These are phyloP conservation scores for Aspergillus texensis DNA, from an alignment of 2,329 filamentous ascomycete genomes.

Conservation along the genomic window DNA sequence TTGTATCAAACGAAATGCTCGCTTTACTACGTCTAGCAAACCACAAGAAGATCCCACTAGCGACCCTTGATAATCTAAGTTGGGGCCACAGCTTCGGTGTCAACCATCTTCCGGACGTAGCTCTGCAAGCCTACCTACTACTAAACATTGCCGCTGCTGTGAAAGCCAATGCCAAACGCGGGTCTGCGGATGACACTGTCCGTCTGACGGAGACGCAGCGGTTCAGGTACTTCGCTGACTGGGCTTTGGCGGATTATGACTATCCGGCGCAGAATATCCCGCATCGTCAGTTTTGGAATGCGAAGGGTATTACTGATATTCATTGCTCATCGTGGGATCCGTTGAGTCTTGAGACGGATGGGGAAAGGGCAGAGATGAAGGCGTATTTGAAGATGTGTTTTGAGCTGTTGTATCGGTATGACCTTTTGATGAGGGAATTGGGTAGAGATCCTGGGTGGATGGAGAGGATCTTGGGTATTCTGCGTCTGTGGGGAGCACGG, in stretches of 20 bases:
- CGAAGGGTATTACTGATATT: not conserved
- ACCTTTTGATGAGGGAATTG: slow-evolving; percentile 2
- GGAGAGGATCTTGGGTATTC: not conserved
- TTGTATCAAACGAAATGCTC: slow-evolving; percentile 1
- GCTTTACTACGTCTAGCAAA: slow-evolving; percentile 3
- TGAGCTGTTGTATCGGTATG: slow-evolving; percentile 5
- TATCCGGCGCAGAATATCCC: slow-evolving; percentile 6
- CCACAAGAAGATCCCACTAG: not conserved
- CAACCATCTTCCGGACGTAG: not conserved
- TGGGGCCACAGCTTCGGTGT: slow-evolving; percentile 10
- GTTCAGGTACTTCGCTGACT: not conserved
- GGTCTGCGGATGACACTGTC: not conserved
- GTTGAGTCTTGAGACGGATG: not conserved
- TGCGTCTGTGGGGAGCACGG: not conserved
- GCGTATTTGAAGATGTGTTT: slow-evolving; percentile 8
- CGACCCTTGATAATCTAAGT: not conserved
- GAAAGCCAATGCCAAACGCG: not conserved
- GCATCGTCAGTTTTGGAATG: slow-evolving; percentile 5
- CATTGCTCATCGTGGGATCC: not conserved
- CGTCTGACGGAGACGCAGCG: not conserved
- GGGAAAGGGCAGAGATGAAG: not conserved
- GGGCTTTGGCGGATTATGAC: slow-evolving; percentile 1
- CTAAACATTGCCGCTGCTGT: slow-evolving; percentile 5
- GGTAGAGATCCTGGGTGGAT: not conserved
- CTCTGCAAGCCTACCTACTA: slow-evolving; percentile 3